Evolutionary conservation across 371 early-diverging fungal genomes (phyloP).

Genomic region (Mortierella sp.): DNA sequence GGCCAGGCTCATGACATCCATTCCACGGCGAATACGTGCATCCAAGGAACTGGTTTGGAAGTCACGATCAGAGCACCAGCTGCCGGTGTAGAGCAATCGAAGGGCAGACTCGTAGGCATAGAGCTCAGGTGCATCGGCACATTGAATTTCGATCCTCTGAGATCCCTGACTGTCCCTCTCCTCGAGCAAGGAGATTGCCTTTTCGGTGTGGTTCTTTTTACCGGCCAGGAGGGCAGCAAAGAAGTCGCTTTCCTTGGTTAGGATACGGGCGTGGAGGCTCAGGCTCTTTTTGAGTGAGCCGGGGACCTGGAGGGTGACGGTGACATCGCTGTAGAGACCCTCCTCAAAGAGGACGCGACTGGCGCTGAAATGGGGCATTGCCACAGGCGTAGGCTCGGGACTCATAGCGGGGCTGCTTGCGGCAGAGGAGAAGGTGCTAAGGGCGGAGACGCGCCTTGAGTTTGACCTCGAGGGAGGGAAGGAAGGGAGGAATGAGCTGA

Average conservation of each 20-base stretch:
- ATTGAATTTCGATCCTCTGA: constrained; percentile 51
- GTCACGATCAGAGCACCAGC: constrained; percentile 55
- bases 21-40: constrained; percentile 49
- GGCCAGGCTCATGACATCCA: constrained; percentile 54
- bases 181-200: constrained; percentile 36
- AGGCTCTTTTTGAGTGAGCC: constrained; percentile 40
- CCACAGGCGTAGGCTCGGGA: constrained; percentile 35
- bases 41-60: constrained; percentile 49
- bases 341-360: constrained; percentile 56
- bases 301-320: constrained; percentile 41
- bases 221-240: constrained; percentile 42
- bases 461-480: constrained; percentile 53
- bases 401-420: constrained; percentile 33
- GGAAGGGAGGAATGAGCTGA: constrained; percentile 51
- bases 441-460: constrained; percentile 47
- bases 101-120: constrained; percentile 53
- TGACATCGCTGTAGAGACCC: constrained; percentile 53
- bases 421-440: constrained; percentile 44
- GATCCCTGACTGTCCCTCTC: constrained; percentile 36
- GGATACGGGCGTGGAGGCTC: constrained; percentile 42
- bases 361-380: constrained; percentile 53
- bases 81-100: constrained; percentile 52
- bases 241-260: constrained; percentile 50
- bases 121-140: constrained; percentile 44
- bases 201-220: constrained; percentile 27